Evolutionary conservation across 345 rosid species (phyloP).

Genomic region (Aegle marmelos): DNA sequence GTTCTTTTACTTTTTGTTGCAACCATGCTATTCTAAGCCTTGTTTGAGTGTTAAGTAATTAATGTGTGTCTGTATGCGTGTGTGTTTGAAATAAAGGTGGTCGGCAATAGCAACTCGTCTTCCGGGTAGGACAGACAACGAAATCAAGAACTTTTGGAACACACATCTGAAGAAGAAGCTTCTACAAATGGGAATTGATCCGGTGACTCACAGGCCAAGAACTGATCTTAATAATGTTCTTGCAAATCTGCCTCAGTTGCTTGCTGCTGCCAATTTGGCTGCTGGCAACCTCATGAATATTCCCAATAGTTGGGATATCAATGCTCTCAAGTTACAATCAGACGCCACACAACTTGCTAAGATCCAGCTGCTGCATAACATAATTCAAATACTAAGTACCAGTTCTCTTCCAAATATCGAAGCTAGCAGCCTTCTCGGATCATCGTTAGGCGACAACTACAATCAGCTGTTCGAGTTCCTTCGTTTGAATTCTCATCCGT

Average conservation of each 20-base stretch:
- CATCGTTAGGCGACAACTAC: conserved; percentile 10
- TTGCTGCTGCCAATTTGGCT: conserved; percentile 44
- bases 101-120: conserved; percentile 74
- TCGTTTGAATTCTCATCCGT: conserved; percentile 17
- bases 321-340: conserved; percentile 35
- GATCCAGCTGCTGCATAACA: conserved; percentile 47
- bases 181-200: conserved; percentile 76
- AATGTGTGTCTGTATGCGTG: not conserved
- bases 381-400: conserved; percentile 37
- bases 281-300: conserved; percentile 30
- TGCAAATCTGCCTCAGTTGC: conserved; percentile 51
- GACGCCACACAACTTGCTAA: conserved; percentile 56
- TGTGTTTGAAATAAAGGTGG: conserved; percentile 44
- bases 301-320: conserved; percentile 18
- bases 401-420: conserved; percentile 27
- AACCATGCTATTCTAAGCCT: not conserved
- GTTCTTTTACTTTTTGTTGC: not conserved
- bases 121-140: conserved; percentile 76
- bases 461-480: conserved; percentile 27
- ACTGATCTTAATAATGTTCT: conserved; percentile 49
- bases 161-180: conserved; percentile 82
- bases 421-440: conserved; percentile 19
- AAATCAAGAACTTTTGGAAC: conserved; percentile 81
- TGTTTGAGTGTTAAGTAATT: not conserved
- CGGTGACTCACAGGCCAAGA: conserved; percentile 75